Evolutionary conservation across 306 rosid genomes (phyloP).

Genomic region (Trichosanthes cucumerina): DNA sequence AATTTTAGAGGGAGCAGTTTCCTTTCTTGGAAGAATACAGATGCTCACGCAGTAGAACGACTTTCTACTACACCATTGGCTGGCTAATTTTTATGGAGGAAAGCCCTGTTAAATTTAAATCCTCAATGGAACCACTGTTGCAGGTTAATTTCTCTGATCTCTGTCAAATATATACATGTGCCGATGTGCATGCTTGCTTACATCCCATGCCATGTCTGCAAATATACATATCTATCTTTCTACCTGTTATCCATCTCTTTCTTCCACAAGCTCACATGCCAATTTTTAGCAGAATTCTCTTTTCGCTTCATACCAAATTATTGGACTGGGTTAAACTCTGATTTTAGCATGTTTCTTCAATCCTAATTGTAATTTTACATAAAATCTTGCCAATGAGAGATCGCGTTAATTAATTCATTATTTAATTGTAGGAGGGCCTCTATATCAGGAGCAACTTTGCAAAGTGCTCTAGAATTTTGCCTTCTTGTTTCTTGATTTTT

Average conservation of each 20-base stretch:
- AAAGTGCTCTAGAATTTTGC: neutral
- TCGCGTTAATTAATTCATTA: neutral
- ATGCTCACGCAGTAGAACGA: constrained; percentile 89
- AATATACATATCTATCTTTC: neutral
- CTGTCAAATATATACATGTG: neutral
- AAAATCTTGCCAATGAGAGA: neutral
- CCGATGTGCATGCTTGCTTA: neutral
- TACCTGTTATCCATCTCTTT: neutral
- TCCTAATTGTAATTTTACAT: neutral
- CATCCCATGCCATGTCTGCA: neutral
- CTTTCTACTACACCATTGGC: constrained; percentile 88
- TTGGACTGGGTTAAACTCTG: neutral
- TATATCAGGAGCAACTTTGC: neutral
- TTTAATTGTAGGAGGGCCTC: neutral
- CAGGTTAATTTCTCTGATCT: constrained; percentile 38
- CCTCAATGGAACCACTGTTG: constrained; percentile 94
- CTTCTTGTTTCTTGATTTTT: neutral
- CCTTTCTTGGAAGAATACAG: constrained; percentile 80
- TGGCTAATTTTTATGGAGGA: constrained; percentile 94
- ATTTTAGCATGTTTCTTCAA: neutral
- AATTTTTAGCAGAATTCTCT: neutral
- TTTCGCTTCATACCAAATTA: neutral
- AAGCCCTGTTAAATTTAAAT: constrained; percentile 80
- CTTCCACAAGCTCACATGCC: neutral
- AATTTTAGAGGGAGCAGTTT: constrained; percentile 80